phyloP scores from a whole-genome alignment of 75 land plant species.

The Gnetum montanum region DNA sequence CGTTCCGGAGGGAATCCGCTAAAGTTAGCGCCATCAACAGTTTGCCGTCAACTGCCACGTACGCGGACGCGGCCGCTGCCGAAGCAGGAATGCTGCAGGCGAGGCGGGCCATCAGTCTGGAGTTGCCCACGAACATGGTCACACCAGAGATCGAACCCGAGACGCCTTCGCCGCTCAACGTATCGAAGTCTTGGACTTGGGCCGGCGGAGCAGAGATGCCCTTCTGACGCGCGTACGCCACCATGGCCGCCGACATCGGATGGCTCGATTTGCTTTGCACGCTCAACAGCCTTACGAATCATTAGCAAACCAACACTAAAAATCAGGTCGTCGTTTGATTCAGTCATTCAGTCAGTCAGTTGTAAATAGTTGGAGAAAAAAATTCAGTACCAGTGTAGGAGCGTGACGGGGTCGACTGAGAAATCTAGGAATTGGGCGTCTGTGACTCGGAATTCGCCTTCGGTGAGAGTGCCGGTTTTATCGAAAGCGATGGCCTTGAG shows the following conservation, averaged over 20 bases:
- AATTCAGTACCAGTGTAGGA: constrained; percentile 73
- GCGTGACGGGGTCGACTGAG: constrained; percentile 1
- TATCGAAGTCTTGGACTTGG: constrained; percentile 50
- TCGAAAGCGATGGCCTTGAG: constrained; percentile 73
- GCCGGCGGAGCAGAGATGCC: constrained; percentile 45
- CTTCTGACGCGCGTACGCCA: constrained; percentile 38
- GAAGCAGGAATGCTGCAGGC: not conserved
- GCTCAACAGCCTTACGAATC: constrained; percentile 63
- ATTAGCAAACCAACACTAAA: not conserved
- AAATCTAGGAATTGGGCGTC: constrained; percentile 27
- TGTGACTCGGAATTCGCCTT: constrained; percentile 58
- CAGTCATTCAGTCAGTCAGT: constrained; percentile 3
- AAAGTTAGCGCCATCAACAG: constrained; percentile 33
- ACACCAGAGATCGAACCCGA: constrained; percentile 56
- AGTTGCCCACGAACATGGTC: constrained; percentile 66
- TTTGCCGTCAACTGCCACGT: constrained; percentile 28
- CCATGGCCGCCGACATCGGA: constrained; percentile 83
- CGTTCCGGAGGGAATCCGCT: constrained; percentile 63
- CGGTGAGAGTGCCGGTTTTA: constrained; percentile 85
- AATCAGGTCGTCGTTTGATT: constrained; percentile 58
- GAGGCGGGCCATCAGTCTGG: constrained; percentile 37
- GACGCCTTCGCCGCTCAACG: constrained; percentile 76
- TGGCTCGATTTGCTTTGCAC: constrained; percentile 87
- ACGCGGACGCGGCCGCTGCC: constrained; percentile 47
- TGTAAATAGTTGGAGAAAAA: not conserved